Evolutionary conservation across 176 grass and related monocot genomes (phyloP), one percentile per base, ranked within the genome.

Genomic region (Zizania latifolia): DNA sequence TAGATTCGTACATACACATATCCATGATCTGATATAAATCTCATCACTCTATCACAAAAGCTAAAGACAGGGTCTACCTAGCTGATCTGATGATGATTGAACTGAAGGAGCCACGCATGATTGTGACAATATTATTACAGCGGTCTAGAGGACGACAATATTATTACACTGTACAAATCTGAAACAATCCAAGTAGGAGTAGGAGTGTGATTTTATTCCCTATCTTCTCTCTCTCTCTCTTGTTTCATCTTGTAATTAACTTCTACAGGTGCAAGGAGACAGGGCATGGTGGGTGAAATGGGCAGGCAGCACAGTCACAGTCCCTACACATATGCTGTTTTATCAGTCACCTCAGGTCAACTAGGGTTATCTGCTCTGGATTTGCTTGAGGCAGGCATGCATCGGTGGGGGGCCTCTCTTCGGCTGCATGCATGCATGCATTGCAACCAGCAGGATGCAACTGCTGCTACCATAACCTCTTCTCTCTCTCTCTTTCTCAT

Each of bases 71-170:
- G n/a, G n/a, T n/a, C n/a, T 62, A 12, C 57, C 46, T 7, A 5
- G 10, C 1, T 40, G 54, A n/a, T n/a, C n/a, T n/a, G n/a, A n/a
- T n/a, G n/a, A 80, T 81, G 77, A 75, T 81, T 81, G 84, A 68
- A 75, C 48, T 17, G 19, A 53, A 53, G 19, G 62, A 74, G 31
- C 39, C n/a, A n/a, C n/a, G n/a, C n/a, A n/a, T n/a, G n/a, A 70
- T 72, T 78, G 10, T 34, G 32, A 67, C 62, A 10, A 10, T 53
- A 80, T 37, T 2, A 68, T 78, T 30, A n/a, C n/a, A n/a, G n/a
- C n/a, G n/a, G n/a, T n/a, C n/a, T n/a, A n/a, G n/a, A n/a, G n/a
- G n/a, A n/a, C n/a, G n/a, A n/a, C n/a, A n/a, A n/a, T n/a, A n/a
- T n/a, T n/a, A n/a, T n/a, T n/a, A n/a, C n/a, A n/a, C n/a, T n/a